Base-by-base conservation (phyloP, 495 filamentous ascomycete species). In the Amorphotheca resinae region DNA sequence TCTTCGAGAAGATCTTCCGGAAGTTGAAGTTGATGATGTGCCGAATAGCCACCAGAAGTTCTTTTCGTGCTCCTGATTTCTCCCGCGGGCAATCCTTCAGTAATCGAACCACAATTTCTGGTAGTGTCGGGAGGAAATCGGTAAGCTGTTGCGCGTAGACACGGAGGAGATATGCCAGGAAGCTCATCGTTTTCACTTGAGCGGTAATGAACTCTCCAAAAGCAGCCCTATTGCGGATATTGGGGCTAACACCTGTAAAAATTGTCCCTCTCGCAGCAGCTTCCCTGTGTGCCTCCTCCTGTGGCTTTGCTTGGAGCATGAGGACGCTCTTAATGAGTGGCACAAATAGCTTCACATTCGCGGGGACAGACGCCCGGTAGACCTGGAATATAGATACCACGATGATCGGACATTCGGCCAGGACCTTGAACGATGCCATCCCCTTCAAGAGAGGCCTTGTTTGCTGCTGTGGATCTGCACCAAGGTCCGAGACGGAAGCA, bases 11-110 rank as follows among this genome's bases (percentile, higher is more conserved):
- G 16, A 98, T 94, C 57, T 84, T 91, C 41, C 93, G 69, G 49
- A 95, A 96, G 57, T 95, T 95, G 65, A 95, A 96, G 60, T 99
- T 99, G 63, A 96, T 95, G 51, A 95, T 96, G 55, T 99, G 93
- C 11, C 93, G 76, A 46, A 96, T 96, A 0, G 91, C 93, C 21
- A 99, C 93, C 14, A 99, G 63, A 14, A 99, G 68, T 62, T 99
- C 93, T 61, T 96, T 99, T 21, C 93, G 70, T 2, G 91, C 86
- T 14, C 82, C 80, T 0, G 89, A 95, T 52, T 93, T 89, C 60
- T 95, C 89, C 34, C 87, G 69, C 0, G 93, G 93, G 42, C 89
- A 95, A 51, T 99, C 93, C 51, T 93, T 83, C 38, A 99, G 64
- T 38, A 99, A 65, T 4, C 93, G 77, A 14, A 99, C 87, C 0